phyloP scores from a whole-genome alignment of 495 filamentous ascomycete genomes.

The Lophiotrema nucula region DNA sequence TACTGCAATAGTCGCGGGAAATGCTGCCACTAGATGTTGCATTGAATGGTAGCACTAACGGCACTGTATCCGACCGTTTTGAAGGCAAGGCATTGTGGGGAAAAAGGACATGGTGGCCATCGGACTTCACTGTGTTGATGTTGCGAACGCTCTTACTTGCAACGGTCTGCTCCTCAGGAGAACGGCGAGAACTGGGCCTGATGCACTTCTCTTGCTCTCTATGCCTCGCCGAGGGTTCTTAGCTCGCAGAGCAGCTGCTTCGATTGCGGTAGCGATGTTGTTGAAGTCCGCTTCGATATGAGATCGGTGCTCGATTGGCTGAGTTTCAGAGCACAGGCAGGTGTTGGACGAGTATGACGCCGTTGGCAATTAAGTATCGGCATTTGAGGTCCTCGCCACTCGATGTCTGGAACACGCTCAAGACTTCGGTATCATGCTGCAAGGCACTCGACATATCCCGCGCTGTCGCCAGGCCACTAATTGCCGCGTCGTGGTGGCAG shows the following conservation, averaged over 20 bases:
- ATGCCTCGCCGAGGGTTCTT: background rate
- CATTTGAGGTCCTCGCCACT: constrained; percentile 10
- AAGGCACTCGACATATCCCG: background rate
- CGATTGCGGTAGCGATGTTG: constrained; percentile 5
- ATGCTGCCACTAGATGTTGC: background rate
- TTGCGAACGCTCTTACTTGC: background rate
- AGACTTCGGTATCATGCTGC: background rate
- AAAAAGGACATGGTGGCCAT: no score
- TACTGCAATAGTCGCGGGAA: background rate
- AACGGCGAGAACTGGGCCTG: background rate
- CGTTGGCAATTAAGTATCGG: constrained; percentile 11
- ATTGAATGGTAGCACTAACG: background rate
- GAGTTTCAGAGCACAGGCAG: constrained; percentile 25
- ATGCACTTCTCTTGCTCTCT: background rate
- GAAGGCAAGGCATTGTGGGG: background rate
- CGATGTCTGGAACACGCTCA: background rate
- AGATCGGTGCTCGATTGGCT: constrained; percentile 9
- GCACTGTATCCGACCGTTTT: no score
- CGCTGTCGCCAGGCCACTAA: background rate
- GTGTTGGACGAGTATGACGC: constrained; percentile 7
- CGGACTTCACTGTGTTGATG: background rate
- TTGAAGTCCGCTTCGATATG: constrained; percentile 20
- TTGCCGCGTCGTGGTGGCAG: no score
- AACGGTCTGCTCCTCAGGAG: background rate
- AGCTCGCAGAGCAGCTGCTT: background rate